phyloP scores from a whole-genome alignment of 1,284 basidiomycete genomes.

The Porogramme epimiltina region DNA sequence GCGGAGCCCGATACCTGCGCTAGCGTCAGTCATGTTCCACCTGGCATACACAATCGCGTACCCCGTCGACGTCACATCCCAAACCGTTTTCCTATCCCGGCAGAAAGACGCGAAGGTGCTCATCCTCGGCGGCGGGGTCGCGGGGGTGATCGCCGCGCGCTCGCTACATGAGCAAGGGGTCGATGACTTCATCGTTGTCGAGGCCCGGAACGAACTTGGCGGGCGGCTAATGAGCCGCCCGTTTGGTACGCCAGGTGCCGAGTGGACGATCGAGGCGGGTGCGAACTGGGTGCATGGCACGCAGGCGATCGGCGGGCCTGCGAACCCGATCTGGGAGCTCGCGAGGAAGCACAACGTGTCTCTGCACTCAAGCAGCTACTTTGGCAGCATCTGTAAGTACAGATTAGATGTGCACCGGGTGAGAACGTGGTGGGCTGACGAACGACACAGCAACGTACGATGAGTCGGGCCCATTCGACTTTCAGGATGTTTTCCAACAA shows the following conservation, averaged over 20 bases:
- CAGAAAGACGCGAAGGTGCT: conserved; percentile 40
- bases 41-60: no score
- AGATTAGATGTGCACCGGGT: no score
- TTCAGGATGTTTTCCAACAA: conserved; percentile 42
- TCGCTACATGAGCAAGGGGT: conserved; percentile 60
- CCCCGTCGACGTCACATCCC: not conserved
- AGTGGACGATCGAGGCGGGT: conserved; percentile 58
- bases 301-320: conserved; percentile 47
- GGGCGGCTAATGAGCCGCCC: conserved; percentile 55
- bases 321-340: conserved; percentile 64
- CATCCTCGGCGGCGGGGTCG: conserved; percentile 65
- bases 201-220: conserved; percentile 60
- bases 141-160: conserved; percentile 67
- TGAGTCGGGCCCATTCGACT: conserved; percentile 48
- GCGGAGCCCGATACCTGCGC: no score
- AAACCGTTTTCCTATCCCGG: conserved; percentile 1
- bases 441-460: conserved; percentile 52
- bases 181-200: conserved; percentile 61
- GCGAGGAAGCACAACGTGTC: conserved; percentile 57
- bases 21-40: no score
- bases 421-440: not conserved
- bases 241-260: conserved; percentile 41
- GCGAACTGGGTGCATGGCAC: conserved; percentile 78
- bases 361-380: conserved; percentile 48
- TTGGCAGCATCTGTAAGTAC: conserved; percentile 50